Percentiles rank a stretch among this genome's conserved stretches.
These are phyloP conservation scores for Fusarium nisikadoi DNA, from an alignment of 2,329 filamentous ascomycete genomes.

Conservation along the genomic window DNA sequence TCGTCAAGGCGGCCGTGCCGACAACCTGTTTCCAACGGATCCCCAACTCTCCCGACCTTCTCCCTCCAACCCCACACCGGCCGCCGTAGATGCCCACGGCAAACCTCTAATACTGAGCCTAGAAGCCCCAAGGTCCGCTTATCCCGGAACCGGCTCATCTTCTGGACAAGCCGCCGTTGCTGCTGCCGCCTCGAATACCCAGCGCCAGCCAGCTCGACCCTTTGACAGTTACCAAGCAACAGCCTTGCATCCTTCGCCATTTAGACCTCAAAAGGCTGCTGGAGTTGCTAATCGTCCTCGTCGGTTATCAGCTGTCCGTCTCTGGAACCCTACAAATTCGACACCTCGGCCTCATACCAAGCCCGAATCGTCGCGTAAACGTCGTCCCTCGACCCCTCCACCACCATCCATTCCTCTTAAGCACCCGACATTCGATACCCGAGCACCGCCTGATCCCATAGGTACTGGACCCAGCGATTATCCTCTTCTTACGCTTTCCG, in stretches of 20 bases:
- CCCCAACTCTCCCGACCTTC: constrained; percentile 52
- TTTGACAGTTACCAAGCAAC: constrained; percentile 29
- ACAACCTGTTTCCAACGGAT: constrained; percentile 59
- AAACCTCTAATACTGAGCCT: constrained; percentile 45
- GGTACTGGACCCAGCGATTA: constrained; percentile 58
- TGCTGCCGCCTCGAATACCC: constrained; percentile 35
- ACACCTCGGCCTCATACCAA: constrained; percentile 57
- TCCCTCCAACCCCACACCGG: constrained; percentile 35
- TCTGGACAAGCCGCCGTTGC: constrained; percentile 34
- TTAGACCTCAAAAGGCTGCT: constrained; percentile 55
- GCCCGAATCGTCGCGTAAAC: constrained; percentile 46
- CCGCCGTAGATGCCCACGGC: constrained; percentile 46
- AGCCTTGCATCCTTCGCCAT: constrained; percentile 48
- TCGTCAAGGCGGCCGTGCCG: constrained; percentile 59
- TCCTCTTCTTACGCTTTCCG: constrained; percentile 62
- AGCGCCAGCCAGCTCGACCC: constrained; percentile 12
- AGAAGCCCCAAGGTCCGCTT: constrained; percentile 46
- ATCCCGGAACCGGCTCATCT: constrained; percentile 41
- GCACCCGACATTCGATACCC: constrained; percentile 55
- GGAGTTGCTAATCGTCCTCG: constrained; percentile 48
- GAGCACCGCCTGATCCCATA: constrained; percentile 51
- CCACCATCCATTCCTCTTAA: constrained; percentile 62
- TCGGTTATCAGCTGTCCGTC: constrained; percentile 59
- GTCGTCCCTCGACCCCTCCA: constrained; percentile 64
- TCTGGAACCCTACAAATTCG: constrained; percentile 71